These are phyloP conservation scores for Coriolopsis trogii DNA, from an alignment of 1,284 basidiomycete genomes.

Conservation along the genomic window DNA sequence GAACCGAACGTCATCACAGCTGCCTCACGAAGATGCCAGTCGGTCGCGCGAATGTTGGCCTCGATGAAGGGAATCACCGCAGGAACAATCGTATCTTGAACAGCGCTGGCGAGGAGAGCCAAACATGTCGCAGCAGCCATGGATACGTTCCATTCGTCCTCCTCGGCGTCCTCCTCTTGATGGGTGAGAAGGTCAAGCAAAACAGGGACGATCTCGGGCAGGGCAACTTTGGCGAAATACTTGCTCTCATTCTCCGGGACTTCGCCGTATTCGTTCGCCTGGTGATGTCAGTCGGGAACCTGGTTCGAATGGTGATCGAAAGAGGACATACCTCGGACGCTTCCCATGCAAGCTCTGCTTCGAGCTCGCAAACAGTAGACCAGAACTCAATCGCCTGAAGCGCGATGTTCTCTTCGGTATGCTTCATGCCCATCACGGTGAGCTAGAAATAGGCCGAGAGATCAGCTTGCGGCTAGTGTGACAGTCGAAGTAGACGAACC, in stretches of 20 bases:
- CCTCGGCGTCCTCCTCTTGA: conserved; percentile 97
- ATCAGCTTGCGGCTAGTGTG: conserved; percentile 15
- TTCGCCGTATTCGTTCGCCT: conserved; percentile 93
- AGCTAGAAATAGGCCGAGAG: conserved; percentile 54
- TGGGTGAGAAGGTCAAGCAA: conserved; percentile 87
- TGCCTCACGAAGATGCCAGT: conserved; percentile 97
- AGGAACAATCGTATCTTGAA: conserved; percentile 90
- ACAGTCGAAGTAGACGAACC: conserved; percentile 51
- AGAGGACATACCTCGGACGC: conserved; percentile 77
- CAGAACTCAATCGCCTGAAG: conserved; percentile 99
- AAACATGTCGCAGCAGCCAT: conserved; percentile 98
- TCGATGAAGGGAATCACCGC: conserved; percentile 98
- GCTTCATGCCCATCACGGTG: conserved; percentile 99
- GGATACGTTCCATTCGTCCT: conserved; percentile 98
- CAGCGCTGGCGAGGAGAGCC: conserved; percentile 86
- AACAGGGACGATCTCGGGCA: conserved; percentile 94
- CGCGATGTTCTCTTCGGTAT: conserved; percentile 88
- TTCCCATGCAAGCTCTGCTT: conserved; percentile 92
- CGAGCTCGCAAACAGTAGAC: conserved; percentile 99
- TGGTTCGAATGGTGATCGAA: not conserved
- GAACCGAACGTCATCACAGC: conserved; percentile 99
- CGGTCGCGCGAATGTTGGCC: conserved; percentile 87
- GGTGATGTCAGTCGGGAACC: conserved; percentile 6
- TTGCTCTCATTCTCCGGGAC: conserved; percentile 87
- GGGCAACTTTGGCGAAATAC: conserved; percentile 92